Evolutionary conservation across 768 basidiomycete species (phyloP), one percentile per base, ranked within the genome.

Genomic region (Lyophyllum atratum): DNA sequence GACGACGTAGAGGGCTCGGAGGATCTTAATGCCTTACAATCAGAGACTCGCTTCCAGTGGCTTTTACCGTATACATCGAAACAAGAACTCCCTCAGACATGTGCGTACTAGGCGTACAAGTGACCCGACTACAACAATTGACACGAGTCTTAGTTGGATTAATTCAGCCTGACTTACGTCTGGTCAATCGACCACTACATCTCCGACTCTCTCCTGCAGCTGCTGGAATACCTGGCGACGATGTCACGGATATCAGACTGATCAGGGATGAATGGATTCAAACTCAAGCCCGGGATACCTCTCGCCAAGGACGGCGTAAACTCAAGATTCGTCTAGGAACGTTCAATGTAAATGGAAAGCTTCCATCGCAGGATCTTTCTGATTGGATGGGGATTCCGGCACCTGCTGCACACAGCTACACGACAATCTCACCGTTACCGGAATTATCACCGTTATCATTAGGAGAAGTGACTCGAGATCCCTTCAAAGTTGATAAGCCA

Each of bases 311-410:
- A n/a, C 66, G 64, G 45, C 60, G 68, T 37, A 59, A 58, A 44
- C 59, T 81, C n/a, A 73, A 63, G 72, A 66, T 93, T 48, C 85
- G 89, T 6, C 57, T 89, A 17, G 90, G 92, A 21, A 90, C 89
- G 0, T 94, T 93, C 75, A 94, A 94, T 62, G 91, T 93, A 45
- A 92, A 92, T 62, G 91, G 90, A 1, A 86, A 85, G 64, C 61
- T 81, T 34, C 89, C 92, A 0, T 84, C 86, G 2, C 86, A 89
- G 60, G 88, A 91, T 65, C 71, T 93, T 9, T 81, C 83, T 4
- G 68, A 80, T 2, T 93, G 91, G 90, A 64, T 91, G 81, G 42
- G 68, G 74, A n/a, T n/a, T n/a, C n/a, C n/a, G n/a, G n/a, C n/a
- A n/a, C n/a, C n/a, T n/a, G 44, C 62, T 51, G 43, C 62, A 52